Base-by-base conservation (phyloP, 768 basidiomycete species). In the Aureoboletus auriporus region DNA sequence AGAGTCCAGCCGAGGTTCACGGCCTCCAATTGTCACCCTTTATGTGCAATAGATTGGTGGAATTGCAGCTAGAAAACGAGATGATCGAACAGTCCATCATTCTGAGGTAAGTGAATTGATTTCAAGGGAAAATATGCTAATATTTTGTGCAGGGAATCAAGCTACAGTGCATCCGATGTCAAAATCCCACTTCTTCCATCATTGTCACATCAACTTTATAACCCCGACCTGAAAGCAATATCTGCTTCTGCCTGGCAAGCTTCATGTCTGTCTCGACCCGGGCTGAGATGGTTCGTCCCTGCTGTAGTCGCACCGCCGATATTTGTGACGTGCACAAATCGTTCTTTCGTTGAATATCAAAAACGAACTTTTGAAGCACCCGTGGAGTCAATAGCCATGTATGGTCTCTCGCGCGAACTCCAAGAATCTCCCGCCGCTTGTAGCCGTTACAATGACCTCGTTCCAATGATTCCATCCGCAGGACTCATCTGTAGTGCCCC, bases 231-330 rank as follows among this genome's bases (percentile, higher is more conserved):
- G 16, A 61, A 62, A n/a, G 70, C 74, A n/a, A 86, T 95, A 57
- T 75, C 84, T 8, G 63, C 63, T 14, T 66, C 71, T 16, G 71
- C 74, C 11, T 95, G 91, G 86, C 68, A 75, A 47, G 64, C 73
- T n/a, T 93, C 93, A 2, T 90, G 83, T 61, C 70, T 97, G 27
- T 93, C 90, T 34, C 82, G 89, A 34, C 81, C 80, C 2, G 79
- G 79, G 12, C 75, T 93, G 55, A 83, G 83, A 55, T 96, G 93
- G 85, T 90, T 85, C 67, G 74, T 89, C 14, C 90, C 91, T n/a
- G 73, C 83, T 8, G 93, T 74, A 8, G 79, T 92, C 29, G 95
- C 95, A 0, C 95, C 95, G 4, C 79, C 89, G 0, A 86, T 96
- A 51, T 64, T 78, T 26, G 69, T 88, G 51, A 75, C 81, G 54